These are phyloP conservation scores for Hyparrhenia diplandra DNA, from an alignment of 176 grass and related monocot genomes.

Conservation along the genomic window DNA sequence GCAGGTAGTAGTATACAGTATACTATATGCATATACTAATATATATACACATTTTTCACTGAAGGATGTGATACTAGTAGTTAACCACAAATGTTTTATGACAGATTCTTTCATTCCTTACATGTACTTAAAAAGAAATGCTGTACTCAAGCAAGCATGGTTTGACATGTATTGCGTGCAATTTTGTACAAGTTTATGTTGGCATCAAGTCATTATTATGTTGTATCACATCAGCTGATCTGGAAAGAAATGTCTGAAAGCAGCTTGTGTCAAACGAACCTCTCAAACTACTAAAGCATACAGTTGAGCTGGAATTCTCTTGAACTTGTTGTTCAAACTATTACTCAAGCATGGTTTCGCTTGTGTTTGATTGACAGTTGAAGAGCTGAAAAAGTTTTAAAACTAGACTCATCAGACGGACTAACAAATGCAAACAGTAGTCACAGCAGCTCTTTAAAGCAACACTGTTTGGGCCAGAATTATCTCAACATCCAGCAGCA, in stretches of 20 bases:
- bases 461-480: too few relatives aligned
- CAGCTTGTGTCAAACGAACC: background rate
- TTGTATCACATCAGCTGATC: background rate
- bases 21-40: background rate
- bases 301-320: background rate
- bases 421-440: background rate
- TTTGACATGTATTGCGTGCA: background rate
- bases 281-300: background rate
- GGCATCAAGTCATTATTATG: too few relatives aligned
- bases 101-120: slow-evolving; percentile 14
- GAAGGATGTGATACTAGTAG: background rate
- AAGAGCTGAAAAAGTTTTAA: background rate
- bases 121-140: background rate
- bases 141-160: background rate
- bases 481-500: too few relatives aligned
- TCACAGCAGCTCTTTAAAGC: too few relatives aligned
- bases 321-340: background rate
- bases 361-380: background rate
- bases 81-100: background rate
- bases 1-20: slow-evolving; percentile 5
- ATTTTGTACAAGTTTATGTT: background rate
- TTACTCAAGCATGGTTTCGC: background rate
- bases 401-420: background rate
- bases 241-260: background rate
- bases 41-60: slow-evolving; percentile 13